Conservation (phyloP, 306 rosid species). For the Argentina anserina region DNA sequence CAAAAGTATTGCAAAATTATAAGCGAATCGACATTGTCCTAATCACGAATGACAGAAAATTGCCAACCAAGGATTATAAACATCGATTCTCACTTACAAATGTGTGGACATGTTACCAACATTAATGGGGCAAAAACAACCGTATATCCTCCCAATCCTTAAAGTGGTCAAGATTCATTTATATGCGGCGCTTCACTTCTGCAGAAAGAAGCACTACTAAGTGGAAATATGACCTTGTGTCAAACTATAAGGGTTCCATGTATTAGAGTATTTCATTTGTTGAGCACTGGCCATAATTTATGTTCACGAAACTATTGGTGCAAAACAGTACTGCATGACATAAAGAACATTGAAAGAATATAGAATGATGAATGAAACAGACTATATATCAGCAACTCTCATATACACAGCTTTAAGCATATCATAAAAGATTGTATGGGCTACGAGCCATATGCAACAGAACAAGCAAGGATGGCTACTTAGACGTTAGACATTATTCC, state of each 20-base stretch:
- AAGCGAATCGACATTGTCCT: neutral
- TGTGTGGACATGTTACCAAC: slow-evolving; percentile 6
- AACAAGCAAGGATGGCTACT: neutral
- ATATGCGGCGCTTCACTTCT: slow-evolving; percentile 1
- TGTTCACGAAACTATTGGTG: neutral
- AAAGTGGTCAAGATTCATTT: slow-evolving; percentile 3
- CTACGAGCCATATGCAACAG: neutral
- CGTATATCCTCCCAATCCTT: neutral
- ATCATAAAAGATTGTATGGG: neutral
- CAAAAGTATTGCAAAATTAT: neutral
- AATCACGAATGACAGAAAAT: neutral
- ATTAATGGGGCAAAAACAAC: neutral
- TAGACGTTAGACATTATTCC: neutral
- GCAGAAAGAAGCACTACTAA: neutral
- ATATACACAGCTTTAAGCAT: neutral
- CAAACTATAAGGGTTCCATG: neutral
- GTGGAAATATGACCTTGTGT: neutral
- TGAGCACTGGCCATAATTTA: neutral
- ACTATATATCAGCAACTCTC: neutral
- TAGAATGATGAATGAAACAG: neutral
- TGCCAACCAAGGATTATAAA: neutral
- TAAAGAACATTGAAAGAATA: neutral
- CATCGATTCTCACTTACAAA: slow-evolving; percentile 1
- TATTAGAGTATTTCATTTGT: neutral
- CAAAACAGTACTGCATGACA: neutral